These are phyloP conservation scores for Talaromyces funiculosus DNA, from an alignment of 2,329 filamentous ascomycete genomes.

Conservation along the genomic window DNA sequence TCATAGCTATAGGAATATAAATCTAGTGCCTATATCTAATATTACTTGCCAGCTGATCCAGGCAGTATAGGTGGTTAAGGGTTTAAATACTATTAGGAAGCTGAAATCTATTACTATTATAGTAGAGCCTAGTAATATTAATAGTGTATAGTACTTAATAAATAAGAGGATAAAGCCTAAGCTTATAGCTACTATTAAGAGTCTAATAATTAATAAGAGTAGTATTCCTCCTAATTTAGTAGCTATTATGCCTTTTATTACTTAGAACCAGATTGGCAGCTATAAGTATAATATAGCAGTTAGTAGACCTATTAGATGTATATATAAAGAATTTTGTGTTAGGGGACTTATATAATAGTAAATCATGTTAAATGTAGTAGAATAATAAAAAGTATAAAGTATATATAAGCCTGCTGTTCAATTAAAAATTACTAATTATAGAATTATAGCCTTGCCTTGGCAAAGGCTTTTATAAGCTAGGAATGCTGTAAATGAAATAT, in stretches of 20 bases:
- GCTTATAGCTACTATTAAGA: background rate
- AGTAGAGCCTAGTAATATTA: background rate
- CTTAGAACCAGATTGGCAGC: background rate
- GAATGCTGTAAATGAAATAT: background rate
- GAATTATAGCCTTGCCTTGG: background rate
- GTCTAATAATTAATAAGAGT: background rate
- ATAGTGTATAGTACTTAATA: background rate
- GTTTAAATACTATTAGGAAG: background rate
- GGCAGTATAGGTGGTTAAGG: background rate
- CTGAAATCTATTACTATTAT: background rate
- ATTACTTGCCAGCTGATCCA: background rate
- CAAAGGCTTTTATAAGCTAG: background rate
- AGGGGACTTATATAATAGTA: background rate
- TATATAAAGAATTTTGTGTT: background rate
- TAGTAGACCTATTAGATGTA: background rate
- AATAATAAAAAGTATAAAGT: background rate
- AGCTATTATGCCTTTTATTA: background rate
- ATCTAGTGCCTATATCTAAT: background rate
- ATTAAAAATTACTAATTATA: background rate
- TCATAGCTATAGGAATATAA: background rate
- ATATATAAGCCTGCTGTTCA: background rate
- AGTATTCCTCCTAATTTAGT: background rate
- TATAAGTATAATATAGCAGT: background rate
- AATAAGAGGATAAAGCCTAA: background rate
- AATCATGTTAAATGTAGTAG: background rate